These are phyloP conservation scores for Fusarium globosum DNA, from an alignment of 2,329 filamentous ascomycete genomes.

Conservation along the genomic window DNA sequence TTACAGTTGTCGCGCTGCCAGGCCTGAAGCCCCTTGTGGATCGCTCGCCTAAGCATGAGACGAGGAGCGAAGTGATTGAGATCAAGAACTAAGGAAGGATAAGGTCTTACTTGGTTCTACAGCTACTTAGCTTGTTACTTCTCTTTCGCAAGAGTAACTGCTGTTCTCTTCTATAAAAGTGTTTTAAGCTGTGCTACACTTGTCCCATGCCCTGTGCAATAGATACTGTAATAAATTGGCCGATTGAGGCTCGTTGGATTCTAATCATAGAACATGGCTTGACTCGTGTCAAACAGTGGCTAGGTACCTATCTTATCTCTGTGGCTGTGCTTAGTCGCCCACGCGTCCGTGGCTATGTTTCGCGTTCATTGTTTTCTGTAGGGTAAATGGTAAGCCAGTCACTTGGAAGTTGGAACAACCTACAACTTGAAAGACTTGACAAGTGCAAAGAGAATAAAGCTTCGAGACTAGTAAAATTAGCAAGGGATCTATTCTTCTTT, in stretches of 20 bases:
- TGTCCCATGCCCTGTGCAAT: not conserved
- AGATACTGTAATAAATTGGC: not conserved
- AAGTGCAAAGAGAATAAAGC: not conserved
- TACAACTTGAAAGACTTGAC: fast-evolving
- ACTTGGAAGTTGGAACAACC: fast-evolving
- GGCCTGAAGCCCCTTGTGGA: slow-evolving; percentile 33
- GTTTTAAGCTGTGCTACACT: not conserved
- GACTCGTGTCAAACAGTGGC: not conserved
- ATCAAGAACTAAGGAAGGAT: slow-evolving; percentile 14
- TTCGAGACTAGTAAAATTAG: fast-evolving
- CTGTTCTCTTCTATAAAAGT: not conserved
- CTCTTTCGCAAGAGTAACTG: fast-evolving
- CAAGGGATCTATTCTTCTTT: too few species aligned
- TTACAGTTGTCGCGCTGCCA: slow-evolving; percentile 36
- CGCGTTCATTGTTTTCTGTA: not conserved
- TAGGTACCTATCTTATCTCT: not conserved
- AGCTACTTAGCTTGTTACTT: too few species aligned
- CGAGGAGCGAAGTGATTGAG: slow-evolving; percentile 7
- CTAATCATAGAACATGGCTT: not conserved
- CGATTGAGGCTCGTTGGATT: too few species aligned
- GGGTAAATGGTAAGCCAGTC: not conserved
- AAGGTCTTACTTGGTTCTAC: not conserved
- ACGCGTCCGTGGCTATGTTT: not conserved
- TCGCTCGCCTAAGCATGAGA: slow-evolving; percentile 16
- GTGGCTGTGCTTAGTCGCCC: not conserved